These are phyloP conservation scores for Rhynchosporium agropyri DNA, from an alignment of 2,329 filamentous ascomycete species.

Conservation along the genomic window DNA sequence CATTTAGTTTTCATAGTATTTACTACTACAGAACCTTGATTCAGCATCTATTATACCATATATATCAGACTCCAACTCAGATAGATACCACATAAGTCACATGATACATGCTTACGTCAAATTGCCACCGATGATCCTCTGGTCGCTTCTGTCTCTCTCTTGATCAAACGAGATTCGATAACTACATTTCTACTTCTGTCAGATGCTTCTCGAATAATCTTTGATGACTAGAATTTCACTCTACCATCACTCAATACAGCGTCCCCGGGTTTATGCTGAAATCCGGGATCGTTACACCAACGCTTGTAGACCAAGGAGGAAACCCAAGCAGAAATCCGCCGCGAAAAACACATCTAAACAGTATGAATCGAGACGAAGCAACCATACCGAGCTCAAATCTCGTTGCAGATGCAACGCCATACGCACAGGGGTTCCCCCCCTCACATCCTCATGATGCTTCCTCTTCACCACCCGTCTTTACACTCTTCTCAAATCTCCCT, in stretches of 20 bases:
- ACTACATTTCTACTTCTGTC: background rate
- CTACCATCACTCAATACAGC: background rate
- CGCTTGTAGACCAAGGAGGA: too few species aligned
- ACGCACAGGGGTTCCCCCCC: background rate
- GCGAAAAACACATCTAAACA: background rate
- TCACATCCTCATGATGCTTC: background rate
- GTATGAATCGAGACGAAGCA: background rate
- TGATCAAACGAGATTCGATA: background rate
- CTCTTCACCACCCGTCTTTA: conserved; percentile 15
- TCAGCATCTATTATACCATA: too few species aligned
- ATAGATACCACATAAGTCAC: background rate
- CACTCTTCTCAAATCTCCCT: conserved; percentile 25
- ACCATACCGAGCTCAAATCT: background rate
- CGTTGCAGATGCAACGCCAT: background rate
- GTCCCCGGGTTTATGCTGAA: too few species aligned
- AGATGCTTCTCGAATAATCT: background rate
- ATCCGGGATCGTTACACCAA: too few species aligned
- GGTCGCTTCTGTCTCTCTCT: background rate
- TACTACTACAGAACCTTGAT: too few species aligned
- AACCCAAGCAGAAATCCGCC: too few species aligned
- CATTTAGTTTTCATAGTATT: too few species aligned
- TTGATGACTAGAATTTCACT: background rate
- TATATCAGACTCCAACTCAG: too few species aligned
- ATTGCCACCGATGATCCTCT: background rate
- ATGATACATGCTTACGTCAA: background rate